Conservation (phyloP, 805 yeast genomes). For the Metschnikowia chrysomelidarum region DNA sequence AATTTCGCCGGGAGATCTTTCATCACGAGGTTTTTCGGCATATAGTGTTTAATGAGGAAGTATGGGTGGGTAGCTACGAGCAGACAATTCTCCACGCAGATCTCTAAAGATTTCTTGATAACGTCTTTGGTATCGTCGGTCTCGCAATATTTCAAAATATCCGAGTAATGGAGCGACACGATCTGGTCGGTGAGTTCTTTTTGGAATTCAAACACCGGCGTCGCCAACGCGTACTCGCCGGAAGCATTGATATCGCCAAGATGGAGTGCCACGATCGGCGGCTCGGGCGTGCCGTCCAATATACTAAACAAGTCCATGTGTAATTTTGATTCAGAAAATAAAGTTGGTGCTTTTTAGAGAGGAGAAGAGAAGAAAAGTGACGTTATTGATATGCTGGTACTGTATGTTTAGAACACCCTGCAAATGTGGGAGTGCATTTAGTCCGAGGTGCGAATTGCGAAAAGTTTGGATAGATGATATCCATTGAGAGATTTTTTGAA, state of each 20-base stretch:
- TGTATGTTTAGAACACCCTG: too few relatives aligned
- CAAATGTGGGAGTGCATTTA: too few relatives aligned
- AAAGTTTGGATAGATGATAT: too few relatives aligned
- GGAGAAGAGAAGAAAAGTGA: too few relatives aligned
- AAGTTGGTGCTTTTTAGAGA: too few relatives aligned
- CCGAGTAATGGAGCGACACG: slow-evolving; percentile 86
- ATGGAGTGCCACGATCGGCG: slow-evolving; percentile 60
- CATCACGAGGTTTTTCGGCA: slow-evolving; percentile 74
- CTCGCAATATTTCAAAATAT: slow-evolving; percentile 83
- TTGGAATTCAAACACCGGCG: slow-evolving; percentile 84
- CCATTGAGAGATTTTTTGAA: too few relatives aligned
- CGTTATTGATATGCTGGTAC: too few relatives aligned
- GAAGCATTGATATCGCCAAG: slow-evolving; percentile 45
- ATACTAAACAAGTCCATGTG: slow-evolving; percentile 77
- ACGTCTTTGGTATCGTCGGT: slow-evolving; percentile 49
- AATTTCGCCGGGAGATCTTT: slow-evolving; percentile 70
- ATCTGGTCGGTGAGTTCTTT: slow-evolving; percentile 88
- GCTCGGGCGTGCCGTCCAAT: slow-evolving; percentile 82
- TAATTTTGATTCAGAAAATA: too few relatives aligned
- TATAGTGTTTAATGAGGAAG: slow-evolving; percentile 74
- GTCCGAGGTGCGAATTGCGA: too few relatives aligned
- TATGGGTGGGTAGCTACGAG: slow-evolving; percentile 89
- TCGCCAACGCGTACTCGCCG: slow-evolving; percentile 73
- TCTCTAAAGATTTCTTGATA: slow-evolving; percentile 70
- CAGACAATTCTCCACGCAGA: slow-evolving; percentile 72